Conservation (phyloP, 192 early-diverging fungal genomes). For the Coemansia sp. region DNA sequence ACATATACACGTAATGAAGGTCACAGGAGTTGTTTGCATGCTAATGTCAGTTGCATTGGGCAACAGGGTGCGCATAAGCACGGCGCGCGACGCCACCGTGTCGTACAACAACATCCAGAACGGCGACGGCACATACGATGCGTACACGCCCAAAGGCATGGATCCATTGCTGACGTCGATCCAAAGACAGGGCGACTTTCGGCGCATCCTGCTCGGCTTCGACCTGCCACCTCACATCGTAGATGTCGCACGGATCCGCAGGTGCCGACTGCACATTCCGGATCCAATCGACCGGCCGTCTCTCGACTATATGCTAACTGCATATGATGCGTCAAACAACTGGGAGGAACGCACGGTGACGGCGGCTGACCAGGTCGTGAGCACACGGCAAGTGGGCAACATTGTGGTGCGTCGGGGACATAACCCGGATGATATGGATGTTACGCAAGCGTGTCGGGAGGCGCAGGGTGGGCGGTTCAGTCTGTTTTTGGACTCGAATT, state of each 20-base stretch:
- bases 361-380: constrained; percentile 9
- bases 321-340: constrained; percentile 23
- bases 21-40: not conserved
- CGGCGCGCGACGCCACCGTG: constrained; percentile 31
- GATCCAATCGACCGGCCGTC: constrained; percentile 9
- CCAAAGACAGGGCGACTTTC: constrained; percentile 13
- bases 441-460: constrained; percentile 25
- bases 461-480: constrained; percentile 29
- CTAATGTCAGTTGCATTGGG: not conserved
- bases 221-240: constrained; percentile 14
- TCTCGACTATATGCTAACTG: constrained; percentile 24
- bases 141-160: constrained; percentile 23
- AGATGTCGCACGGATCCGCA: constrained; percentile 13
- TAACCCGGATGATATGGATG: constrained; percentile 18
- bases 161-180: constrained; percentile 16
- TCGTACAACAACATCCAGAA: constrained; percentile 18
- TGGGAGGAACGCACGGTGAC: constrained; percentile 39
- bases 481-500: constrained; percentile 32
- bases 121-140: constrained; percentile 12
- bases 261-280: constrained; percentile 33
- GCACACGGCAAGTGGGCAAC: not conserved
- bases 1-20: not conserved
- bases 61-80: constrained; percentile 4
- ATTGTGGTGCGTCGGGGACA: constrained; percentile 2
- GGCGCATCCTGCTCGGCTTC: constrained; percentile 41